Base-by-base conservation (phyloP, 768 basidiomycete genomes). In the Boletus rubropictus region DNA sequence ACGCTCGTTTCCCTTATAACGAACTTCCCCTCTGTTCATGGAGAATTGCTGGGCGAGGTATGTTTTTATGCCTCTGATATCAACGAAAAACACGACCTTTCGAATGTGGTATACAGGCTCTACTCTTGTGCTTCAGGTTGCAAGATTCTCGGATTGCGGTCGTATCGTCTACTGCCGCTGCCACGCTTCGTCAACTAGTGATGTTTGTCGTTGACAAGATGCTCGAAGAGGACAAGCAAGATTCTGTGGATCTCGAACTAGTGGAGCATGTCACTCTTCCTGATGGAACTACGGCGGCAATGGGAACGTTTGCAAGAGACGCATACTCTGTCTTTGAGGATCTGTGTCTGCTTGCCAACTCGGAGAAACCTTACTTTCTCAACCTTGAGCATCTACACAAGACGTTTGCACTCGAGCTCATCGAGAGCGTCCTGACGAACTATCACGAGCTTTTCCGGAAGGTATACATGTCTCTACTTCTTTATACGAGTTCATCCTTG, bases 131-230 rank as follows among this genome's bases (percentile, higher is more conserved):
- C 60, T 98, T 98, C 77, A 91, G 84, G 64, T 71, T 97, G 21
- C 93, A 97, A 66, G 96, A 97, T 49, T 94, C 91, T 1, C 83
- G 89, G 53, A 96, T 94, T 20, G 88, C 92, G 0, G 95, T 98
- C 21, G 95, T 99, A 7, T 95, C 93, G 3, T 94, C 91, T 0
- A 98, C 96, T 4, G 95, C 95, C 2, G 94, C 94, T 3, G 96
- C 96, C 0, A 97, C 94, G 0, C 77, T 97, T 4, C 84, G 94
- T 3, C 95, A 98, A 62, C 76, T 97, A 2, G 90, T 98, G 37
- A 97, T 99, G 94, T 89, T 97, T 55, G 84, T 97, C 15, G 89
- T 97, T 36, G 96, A 99, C 69, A 93, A 95, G 62, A 88, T 97
- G 66, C 80, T 84, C 1, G 75, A 79, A 15, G 89, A 93, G 60